phyloP scores from a whole-genome alignment of 108 stramenopile genomes.

The Cylindrotheca fusiformis region DNA sequence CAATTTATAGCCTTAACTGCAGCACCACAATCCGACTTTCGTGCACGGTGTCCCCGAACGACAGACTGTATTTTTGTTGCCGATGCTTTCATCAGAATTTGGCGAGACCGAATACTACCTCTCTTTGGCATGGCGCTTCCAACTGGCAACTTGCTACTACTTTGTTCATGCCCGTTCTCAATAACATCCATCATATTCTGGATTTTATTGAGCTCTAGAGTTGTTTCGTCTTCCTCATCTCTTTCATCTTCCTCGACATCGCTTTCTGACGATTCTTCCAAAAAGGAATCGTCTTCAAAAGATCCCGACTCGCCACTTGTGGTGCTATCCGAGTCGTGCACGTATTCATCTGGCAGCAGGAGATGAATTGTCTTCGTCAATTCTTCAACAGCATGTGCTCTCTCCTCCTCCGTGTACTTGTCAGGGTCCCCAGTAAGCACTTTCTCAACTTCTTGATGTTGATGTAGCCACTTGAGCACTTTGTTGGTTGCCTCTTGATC shows the following conservation, averaged over 20 bases:
- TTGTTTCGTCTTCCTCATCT: neutral
- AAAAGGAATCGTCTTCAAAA: neutral
- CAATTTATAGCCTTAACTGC: neutral
- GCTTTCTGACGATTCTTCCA: neutral
- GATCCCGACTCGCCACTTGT: neutral
- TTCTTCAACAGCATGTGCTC: neutral
- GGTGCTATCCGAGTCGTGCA: neutral
- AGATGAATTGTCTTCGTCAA: neutral
- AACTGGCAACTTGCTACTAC: neutral
- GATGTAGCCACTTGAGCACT: slow-evolving; percentile 2
- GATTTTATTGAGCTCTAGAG: neutral
- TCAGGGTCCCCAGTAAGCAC: neutral
- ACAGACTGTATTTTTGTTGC: slow-evolving; percentile 2
- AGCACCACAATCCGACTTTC: slow-evolving; percentile 5
- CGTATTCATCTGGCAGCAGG: neutral
- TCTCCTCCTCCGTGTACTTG: neutral
- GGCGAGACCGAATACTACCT: neutral
- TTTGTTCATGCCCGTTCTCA: neutral
- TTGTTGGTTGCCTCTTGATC: slow-evolving; percentile 1
- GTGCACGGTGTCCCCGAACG: neutral
- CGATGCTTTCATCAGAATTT: slow-evolving; percentile 3
- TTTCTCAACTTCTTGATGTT: slow-evolving; percentile 5
- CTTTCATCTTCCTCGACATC: neutral
- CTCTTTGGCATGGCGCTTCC: neutral
- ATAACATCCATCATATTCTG: too few relatives aligned